Evolutionary conservation across 2,329 filamentous ascomycete species (phyloP).

Genomic region (Parasarocladium wereldwijsianum): DNA sequence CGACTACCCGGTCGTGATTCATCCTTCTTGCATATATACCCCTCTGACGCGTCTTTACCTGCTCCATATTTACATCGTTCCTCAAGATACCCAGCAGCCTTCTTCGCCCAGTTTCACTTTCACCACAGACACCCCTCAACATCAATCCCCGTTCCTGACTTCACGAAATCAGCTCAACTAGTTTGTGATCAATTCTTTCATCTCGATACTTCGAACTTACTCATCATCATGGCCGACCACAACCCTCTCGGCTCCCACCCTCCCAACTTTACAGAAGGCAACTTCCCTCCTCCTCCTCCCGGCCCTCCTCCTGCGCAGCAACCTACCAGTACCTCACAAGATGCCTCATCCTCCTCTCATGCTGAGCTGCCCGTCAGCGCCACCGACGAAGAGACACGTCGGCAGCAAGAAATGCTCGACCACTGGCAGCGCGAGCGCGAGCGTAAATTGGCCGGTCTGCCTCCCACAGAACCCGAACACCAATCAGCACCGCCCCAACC

Average conservation of each 20-base stretch:
- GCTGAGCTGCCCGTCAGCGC: slow-evolving; percentile 7
- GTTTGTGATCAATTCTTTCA: neutral
- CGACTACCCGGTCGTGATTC: too few relatives aligned
- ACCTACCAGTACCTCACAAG: neutral
- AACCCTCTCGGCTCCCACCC: slow-evolving; percentile 1
- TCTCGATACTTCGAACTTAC: neutral
- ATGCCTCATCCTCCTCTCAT: slow-evolving; percentile 1
- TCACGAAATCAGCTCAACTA: too few relatives aligned
- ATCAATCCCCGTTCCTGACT: slow-evolving; percentile 1
- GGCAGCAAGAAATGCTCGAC: slow-evolving; percentile 4
- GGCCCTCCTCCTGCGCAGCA: slow-evolving; percentile 6
- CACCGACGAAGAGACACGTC: slow-evolving; percentile 2
- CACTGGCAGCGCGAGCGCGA: slow-evolving; percentile 1
- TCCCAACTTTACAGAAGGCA: neutral
- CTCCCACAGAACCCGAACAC: neutral
- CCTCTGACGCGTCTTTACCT: too few relatives aligned
- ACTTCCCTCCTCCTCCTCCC: slow-evolving; percentile 8
- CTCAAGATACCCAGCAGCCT: too few relatives aligned
- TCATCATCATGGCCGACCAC: neutral
- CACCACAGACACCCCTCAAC: too few relatives aligned
- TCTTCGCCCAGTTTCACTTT: too few relatives aligned
- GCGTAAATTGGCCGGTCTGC: slow-evolving; percentile 1
- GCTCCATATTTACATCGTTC: too few relatives aligned
- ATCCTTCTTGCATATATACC: too few relatives aligned
- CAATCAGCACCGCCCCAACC: slow-evolving; percentile 2